Percentiles rank a stretch among this genome's conserved stretches.
Evolutionary conservation across 441 rosid species (phyloP).

Genomic region (Biscutella auriculata): DNA sequence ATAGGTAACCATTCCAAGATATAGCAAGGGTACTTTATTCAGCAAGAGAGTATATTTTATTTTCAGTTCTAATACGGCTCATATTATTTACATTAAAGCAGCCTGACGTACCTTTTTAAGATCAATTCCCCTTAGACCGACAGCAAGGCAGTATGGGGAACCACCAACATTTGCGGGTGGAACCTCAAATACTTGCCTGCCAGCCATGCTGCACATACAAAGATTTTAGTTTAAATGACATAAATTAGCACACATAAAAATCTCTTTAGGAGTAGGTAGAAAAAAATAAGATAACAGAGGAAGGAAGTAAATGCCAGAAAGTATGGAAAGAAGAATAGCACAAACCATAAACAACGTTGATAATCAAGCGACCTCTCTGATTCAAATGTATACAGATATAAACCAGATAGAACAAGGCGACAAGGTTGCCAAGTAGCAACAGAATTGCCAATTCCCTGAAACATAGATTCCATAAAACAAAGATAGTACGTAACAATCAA

Average conservation of each 20-base stretch:
- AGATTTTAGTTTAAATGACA: slow-evolving; percentile 7
- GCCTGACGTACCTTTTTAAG: slow-evolving; percentile 49
- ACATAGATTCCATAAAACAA: slow-evolving; percentile 14
- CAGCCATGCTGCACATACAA: slow-evolving; percentile 74
- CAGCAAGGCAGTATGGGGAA: slow-evolving; percentile 77
- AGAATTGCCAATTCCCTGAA: slow-evolving; percentile 92
- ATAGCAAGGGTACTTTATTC: slow-evolving; percentile 3
- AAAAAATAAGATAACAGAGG: background rate
- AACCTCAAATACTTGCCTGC: slow-evolving; percentile 83
- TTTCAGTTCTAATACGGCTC: background rate
- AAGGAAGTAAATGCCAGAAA: background rate
- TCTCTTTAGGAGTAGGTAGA: background rate
- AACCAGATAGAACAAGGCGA: slow-evolving; percentile 82
- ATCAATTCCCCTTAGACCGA: slow-evolving; percentile 72
- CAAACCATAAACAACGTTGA: slow-evolving; percentile 85
- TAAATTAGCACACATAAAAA: slow-evolving; percentile 13
- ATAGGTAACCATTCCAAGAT: slow-evolving; percentile 4
- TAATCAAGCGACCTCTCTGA: slow-evolving; percentile 68
- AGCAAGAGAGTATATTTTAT: background rate
- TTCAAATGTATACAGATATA: slow-evolving; percentile 74
- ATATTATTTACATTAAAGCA: slow-evolving; percentile 9
- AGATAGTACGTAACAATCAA: slow-evolving; percentile 3
- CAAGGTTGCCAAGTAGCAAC: slow-evolving; percentile 94
- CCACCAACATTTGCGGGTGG: slow-evolving; percentile 77
- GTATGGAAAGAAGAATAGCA: slow-evolving; percentile 6